Conservation (phyloP, 164 flowering plant species). For the Protea cynaroides region DNA sequence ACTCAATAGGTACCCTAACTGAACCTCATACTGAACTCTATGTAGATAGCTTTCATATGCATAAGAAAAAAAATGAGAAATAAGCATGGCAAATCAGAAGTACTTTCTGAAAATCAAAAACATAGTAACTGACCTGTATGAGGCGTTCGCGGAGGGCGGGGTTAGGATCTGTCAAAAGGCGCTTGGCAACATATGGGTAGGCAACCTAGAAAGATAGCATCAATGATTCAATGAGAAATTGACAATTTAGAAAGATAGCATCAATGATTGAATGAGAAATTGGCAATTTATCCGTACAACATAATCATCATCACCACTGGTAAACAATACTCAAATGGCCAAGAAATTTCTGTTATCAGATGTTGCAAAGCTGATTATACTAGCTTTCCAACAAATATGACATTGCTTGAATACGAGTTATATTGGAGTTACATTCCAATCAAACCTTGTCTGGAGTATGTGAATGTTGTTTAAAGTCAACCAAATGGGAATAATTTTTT, state of each 20-base stretch:
- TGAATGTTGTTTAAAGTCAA: no score
- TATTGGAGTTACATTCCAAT: no score
- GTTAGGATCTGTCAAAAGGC: conserved; percentile 93
- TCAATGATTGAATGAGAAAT: conserved; percentile 4
- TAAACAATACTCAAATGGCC: neutral
- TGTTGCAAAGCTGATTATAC: no score
- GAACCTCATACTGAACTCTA: no score
- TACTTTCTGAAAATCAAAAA: conserved; percentile 2
- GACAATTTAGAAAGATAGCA: neutral
- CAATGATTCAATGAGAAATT: conserved; percentile 1
- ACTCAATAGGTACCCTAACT: neutral
- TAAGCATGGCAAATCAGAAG: neutral
- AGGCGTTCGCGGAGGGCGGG: conserved; percentile 98
- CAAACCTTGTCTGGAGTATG: no score
- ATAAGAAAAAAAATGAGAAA: neutral
- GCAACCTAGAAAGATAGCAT: conserved; percentile 57
- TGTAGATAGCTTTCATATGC: neutral
- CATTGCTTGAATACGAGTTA: no score
- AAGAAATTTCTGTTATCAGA: neutral
- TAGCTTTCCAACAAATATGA: no score
- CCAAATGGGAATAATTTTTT: no score
- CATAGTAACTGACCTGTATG: conserved; percentile 59
- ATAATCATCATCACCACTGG: neutral
- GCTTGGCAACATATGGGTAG: conserved; percentile 95
- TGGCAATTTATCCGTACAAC: neutral